Percentiles rank a stretch among this genome's conserved stretches.
phyloP scores from a whole-genome alignment of 2,329 filamentous ascomycete genomes.

The Arthroderma sp. region DNA sequence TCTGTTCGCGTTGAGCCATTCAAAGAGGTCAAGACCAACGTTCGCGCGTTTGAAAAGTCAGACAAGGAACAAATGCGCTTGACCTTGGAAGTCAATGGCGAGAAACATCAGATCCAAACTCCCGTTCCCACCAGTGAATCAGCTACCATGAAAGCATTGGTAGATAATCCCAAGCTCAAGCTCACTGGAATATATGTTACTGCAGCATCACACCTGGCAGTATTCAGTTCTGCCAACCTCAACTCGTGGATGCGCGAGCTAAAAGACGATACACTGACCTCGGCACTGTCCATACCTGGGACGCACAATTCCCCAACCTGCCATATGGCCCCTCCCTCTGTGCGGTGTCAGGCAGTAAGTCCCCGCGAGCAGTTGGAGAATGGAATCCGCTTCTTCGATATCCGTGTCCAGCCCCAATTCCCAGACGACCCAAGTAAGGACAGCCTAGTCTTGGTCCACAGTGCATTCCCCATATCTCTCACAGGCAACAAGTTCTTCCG shows the following conservation, averaged over 20 bases:
- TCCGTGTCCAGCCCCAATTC: conserved; percentile 59
- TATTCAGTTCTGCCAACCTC: conserved; percentile 60
- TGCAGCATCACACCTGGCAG: conserved; percentile 38
- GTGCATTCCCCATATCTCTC: conserved; percentile 75
- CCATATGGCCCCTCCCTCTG: conserved; percentile 74
- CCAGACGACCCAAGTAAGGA: conserved; percentile 47
- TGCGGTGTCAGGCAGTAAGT: conserved; percentile 77
- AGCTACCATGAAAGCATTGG: conserved; percentile 47
- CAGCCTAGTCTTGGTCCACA: conserved; percentile 71
- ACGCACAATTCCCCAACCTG: conserved; percentile 90
- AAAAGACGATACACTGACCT: conserved; percentile 57
- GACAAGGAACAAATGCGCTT: conserved; percentile 57
- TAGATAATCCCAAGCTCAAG: conserved; percentile 37
- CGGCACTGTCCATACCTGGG: conserved; percentile 76
- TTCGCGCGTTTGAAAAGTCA: conserved; percentile 45
- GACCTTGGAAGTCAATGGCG: conserved; percentile 52
- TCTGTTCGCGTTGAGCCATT: conserved; percentile 56
- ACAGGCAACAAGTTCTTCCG: conserved; percentile 68
- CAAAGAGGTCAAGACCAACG: conserved; percentile 43
- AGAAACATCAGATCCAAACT: conserved; percentile 59
- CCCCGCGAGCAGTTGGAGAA: conserved; percentile 69
- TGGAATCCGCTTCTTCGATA: conserved; percentile 87
- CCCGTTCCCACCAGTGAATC: conserved; percentile 50
- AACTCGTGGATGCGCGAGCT: conserved; percentile 71
- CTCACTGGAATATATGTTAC: conserved; percentile 56